These are phyloP conservation scores for Ophiostoma sp. DNA, from an alignment of 2,329 filamentous ascomycete species.

Conservation along the genomic window DNA sequence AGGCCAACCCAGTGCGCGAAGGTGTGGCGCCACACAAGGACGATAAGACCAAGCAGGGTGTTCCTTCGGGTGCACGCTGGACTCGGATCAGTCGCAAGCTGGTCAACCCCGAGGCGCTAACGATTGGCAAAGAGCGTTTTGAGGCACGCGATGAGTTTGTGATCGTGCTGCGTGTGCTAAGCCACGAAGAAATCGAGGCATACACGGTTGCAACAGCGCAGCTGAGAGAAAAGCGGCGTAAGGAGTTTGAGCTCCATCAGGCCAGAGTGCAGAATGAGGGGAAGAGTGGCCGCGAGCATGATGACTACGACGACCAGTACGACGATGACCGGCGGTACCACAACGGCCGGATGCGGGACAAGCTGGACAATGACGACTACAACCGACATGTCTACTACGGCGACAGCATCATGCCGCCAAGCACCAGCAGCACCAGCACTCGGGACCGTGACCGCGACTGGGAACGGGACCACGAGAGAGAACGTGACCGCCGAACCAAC, in stretches of 20 bases:
- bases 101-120: constrained; percentile 83
- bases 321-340: constrained; percentile 32
- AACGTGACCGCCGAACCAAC: constrained; percentile 28
- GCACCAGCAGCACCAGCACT: constrained; percentile 2
- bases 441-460: constrained; percentile 27
- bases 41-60: constrained; percentile 61
- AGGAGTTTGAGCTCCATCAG: constrained; percentile 35
- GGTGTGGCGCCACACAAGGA: constrained; percentile 93
- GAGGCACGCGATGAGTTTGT: constrained; percentile 92
- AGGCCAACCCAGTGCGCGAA: constrained; percentile 75
- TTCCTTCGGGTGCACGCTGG: constrained; percentile 77
- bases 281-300: constrained; percentile 32
- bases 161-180: constrained; percentile 82
- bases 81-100: constrained; percentile 85
- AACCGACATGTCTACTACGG: constrained; percentile 2
- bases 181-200: constrained; percentile 81
- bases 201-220: constrained; percentile 77
- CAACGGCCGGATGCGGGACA: constrained; percentile 27
- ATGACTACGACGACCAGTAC: constrained; percentile 28
- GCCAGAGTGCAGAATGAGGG: constrained; percentile 9
- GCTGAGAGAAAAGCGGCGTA: constrained; percentile 53
- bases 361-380: constrained; percentile 10
- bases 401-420: constrained; percentile 15
- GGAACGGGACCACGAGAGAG: constrained; percentile 26
- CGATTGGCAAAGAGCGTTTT: constrained; percentile 81